Evolutionary conservation across 2,329 filamentous ascomycete species (phyloP).

Genomic region (Colletotrichum costaricense): DNA sequence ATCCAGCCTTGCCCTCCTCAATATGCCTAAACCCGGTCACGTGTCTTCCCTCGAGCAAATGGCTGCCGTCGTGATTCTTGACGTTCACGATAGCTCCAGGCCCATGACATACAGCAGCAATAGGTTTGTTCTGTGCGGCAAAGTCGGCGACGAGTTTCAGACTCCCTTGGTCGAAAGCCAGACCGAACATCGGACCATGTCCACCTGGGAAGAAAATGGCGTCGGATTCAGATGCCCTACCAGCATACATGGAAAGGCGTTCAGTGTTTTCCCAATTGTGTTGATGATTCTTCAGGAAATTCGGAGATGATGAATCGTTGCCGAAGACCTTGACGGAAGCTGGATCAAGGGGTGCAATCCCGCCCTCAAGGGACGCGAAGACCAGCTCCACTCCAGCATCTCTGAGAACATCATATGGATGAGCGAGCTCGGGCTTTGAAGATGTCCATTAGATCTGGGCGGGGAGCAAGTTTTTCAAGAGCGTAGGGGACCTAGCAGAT

Average conservation of each 20-base stretch:
- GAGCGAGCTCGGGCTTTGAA: slow-evolving; percentile 69
- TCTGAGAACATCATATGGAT: slow-evolving; percentile 69
- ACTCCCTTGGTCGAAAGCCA: slow-evolving; percentile 66
- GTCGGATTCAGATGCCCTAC: slow-evolving; percentile 70
- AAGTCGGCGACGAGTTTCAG: slow-evolving; percentile 73
- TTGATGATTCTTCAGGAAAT: slow-evolving; percentile 67
- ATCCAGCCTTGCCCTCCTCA: slow-evolving; percentile 59
- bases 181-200: slow-evolving; percentile 76
- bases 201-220: slow-evolving; percentile 70
- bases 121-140: slow-evolving; percentile 68
- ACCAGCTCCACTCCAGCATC: slow-evolving; percentile 63
- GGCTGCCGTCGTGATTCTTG: slow-evolving; percentile 60
- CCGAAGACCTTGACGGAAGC: slow-evolving; percentile 65
- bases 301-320: slow-evolving; percentile 60
- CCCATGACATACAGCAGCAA: slow-evolving; percentile 77
- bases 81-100: slow-evolving; percentile 72
- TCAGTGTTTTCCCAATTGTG: slow-evolving; percentile 72
- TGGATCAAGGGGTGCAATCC: slow-evolving; percentile 71
- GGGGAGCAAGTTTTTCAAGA: not conserved
- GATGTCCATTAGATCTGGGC: not conserved
- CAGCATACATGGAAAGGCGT: slow-evolving; percentile 66
- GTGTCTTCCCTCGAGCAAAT: slow-evolving; percentile 65
- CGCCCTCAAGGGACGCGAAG: slow-evolving; percentile 72
- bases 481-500: slow-evolving; percentile 59
- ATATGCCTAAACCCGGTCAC: slow-evolving; percentile 74